phyloP scores from a whole-genome alignment of 106 monocot genomes.

The Dioscorea zingiberensis region DNA sequence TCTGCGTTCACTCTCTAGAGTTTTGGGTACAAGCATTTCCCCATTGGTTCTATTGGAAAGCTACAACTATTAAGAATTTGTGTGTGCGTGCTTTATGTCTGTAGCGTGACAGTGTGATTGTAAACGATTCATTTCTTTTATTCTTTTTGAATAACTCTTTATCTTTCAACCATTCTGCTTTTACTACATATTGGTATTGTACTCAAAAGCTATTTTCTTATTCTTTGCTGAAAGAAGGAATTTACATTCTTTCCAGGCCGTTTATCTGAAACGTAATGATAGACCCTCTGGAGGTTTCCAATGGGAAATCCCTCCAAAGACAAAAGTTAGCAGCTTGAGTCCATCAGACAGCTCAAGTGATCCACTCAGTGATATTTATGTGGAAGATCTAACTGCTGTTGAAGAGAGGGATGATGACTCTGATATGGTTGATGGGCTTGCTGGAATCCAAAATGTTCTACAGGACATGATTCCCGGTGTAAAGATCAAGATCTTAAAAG shows the following conservation, averaged over 20 bases:
- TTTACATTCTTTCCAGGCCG: conserved; percentile 37
- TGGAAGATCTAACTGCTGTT: conserved; percentile 27
- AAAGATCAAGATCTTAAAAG: conserved; percentile 73
- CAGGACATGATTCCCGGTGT: conserved; percentile 68
- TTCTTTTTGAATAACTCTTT: too few relatives aligned
- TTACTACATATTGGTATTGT: too few relatives aligned
- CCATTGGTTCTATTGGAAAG: too few relatives aligned
- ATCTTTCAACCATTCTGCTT: too few relatives aligned
- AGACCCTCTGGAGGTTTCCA: conserved; percentile 15
- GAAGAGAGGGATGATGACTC: conserved; percentile 59
- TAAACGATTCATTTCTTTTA: too few relatives aligned
- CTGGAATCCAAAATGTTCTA: conserved; percentile 56
- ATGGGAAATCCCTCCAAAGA: conserved; percentile 16
- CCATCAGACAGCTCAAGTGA: conserved; percentile 26
- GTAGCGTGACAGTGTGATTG: too few relatives aligned
- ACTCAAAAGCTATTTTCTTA: too few relatives aligned
- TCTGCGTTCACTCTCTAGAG: too few relatives aligned
- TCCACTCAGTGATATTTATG: conserved; percentile 24
- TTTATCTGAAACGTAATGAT: conserved; percentile 55
- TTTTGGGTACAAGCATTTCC: too few relatives aligned
- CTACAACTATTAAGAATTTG: too few relatives aligned
- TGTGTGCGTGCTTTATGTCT: too few relatives aligned
- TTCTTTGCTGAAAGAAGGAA: too few relatives aligned
- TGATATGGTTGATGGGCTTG: conserved; percentile 43
- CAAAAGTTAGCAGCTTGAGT: conserved; percentile 22